Percentiles rank a stretch among this genome's conserved stretches.
Conservation (phyloP, 805 yeast genomes). For the Brettanomyces sp. region DNA sequence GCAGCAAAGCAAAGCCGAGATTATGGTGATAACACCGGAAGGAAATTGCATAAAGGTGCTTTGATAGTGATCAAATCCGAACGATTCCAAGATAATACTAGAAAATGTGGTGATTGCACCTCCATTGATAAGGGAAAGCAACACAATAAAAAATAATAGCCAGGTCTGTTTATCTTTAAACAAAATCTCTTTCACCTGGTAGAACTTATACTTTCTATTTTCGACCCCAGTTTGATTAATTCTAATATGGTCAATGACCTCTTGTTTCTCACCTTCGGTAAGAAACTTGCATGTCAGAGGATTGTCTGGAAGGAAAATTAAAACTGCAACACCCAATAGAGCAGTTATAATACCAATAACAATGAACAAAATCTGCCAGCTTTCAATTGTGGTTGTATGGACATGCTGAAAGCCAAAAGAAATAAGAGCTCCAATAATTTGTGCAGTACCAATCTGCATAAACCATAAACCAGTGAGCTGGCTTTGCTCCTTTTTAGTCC, state of each 20-base stretch:
- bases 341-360: slow-evolving; percentile 21
- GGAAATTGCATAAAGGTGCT: slow-evolving; percentile 25
- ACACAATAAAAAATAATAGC: slow-evolving; percentile 35
- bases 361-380: slow-evolving; percentile 23
- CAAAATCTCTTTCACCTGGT: slow-evolving; percentile 44
- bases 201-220: slow-evolving; percentile 40
- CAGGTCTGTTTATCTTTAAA: slow-evolving; percentile 43
- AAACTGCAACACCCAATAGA: slow-evolving; percentile 19
- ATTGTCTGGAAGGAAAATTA: slow-evolving; percentile 24
- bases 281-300: slow-evolving; percentile 38
- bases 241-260: slow-evolving; percentile 23
- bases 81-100: slow-evolving; percentile 18
- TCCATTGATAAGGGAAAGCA: slow-evolving; percentile 36
- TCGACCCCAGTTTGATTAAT: slow-evolving; percentile 29
- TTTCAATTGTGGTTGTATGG: slow-evolving; percentile 30
- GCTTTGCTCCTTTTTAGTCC: slow-evolving; percentile 36
- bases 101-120: slow-evolving; percentile 28
- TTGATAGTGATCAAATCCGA: slow-evolving; percentile 23
- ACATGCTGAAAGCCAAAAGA: background rate
- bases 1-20: slow-evolving; percentile 17
- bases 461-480: background rate
- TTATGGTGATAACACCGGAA: slow-evolving; percentile 27
- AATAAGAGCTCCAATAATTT: background rate
- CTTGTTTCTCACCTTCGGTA: slow-evolving; percentile 37
- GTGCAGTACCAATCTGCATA: slow-evolving; percentile 10